Base-by-base conservation (phyloP, 257 asterid genomes). In the Nicotiana attenuata region DNA sequence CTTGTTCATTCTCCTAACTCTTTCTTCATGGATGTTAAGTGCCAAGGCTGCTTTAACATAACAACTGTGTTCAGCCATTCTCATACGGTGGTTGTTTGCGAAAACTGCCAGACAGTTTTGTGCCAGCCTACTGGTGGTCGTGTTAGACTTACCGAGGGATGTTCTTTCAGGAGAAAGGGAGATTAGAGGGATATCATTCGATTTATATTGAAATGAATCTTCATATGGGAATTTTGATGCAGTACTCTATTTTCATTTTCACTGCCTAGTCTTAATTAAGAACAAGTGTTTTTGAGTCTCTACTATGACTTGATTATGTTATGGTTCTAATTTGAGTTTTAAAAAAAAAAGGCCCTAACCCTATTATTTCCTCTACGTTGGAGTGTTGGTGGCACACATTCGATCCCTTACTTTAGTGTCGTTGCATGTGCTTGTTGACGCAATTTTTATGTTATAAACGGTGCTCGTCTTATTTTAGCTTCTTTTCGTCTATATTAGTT, bases 111-210 rank as follows among this genome's bases (percentile, higher is more conserved):
- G 81, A 86, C 92, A 0, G 91, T 90, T 47, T 77, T 90, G 84
- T 90, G 93, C 88, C 92, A 90, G 77, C 97, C 95, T 7, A 92
- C 91, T 0, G 91, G 97, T 4, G 93, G 92, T 0, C 90, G 92
- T 3, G 97, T 94, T 29, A 80, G 93, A 2, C 97, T 92, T 76
- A 92, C 92, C 0, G 97, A 92, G 85, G 97, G 97, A 2, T 92
- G 97, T 83, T 90, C 97, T 59, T 92, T 90, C 91, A 82, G 94
- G 80, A 89, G 87, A 82, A 92, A 92, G 90, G 93, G 97, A 7
- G 94, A 92, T 14, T 92, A 63, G 35, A 71, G 57, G 14, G 33
- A 20, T 87, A 82, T 4, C 50, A 22, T 20, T 45, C 5, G 0
- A 5, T 71, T 45, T 71, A 71, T 33, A 14, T 45, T 69, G 77